Percentiles rank a stretch among this genome's conserved stretches.
These are phyloP conservation scores for Verticillium longisporum DNA, from an alignment of 2,329 filamentous ascomycete species.

Conservation along the genomic window DNA sequence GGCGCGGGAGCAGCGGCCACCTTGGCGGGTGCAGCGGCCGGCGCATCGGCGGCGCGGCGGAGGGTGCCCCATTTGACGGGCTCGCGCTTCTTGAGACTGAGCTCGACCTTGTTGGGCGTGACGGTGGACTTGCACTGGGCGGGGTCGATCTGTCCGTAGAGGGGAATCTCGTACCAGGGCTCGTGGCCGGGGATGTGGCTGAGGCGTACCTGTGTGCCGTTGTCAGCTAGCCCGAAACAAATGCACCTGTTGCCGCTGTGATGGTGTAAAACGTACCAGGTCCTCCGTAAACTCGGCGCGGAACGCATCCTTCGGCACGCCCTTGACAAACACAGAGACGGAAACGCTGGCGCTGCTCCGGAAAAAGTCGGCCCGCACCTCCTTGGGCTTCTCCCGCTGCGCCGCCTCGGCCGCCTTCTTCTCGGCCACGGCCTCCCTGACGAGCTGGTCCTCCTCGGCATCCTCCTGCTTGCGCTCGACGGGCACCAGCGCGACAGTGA, in stretches of 20 bases:
- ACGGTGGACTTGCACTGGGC: slow-evolving; percentile 55
- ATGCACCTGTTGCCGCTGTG: background rate
- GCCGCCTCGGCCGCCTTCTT: slow-evolving; percentile 1
- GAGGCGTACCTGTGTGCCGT: slow-evolving; percentile 6
- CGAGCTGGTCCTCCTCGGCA: slow-evolving; percentile 18
- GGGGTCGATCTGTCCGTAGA: slow-evolving; percentile 60
- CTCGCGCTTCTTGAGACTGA: slow-evolving; percentile 61
- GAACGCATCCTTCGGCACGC: slow-evolving; percentile 31
- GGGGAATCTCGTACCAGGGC: slow-evolving; percentile 16
- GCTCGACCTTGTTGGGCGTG: slow-evolving; percentile 73
- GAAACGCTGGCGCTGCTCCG: slow-evolving; percentile 26
- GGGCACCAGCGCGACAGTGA: slow-evolving; percentile 23
- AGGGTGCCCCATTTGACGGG: slow-evolving; percentile 60
- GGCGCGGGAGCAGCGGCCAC: background rate
- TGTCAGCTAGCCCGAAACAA: background rate
- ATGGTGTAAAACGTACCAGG: slow-evolving; percentile 8
- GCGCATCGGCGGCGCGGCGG: slow-evolving; percentile 1
- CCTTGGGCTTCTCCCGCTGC: slow-evolving; percentile 17
- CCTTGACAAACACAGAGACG: slow-evolving; percentile 36
- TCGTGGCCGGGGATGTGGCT: slow-evolving; percentile 11
- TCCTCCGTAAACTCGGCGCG: slow-evolving; percentile 24
- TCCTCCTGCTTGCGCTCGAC: slow-evolving; percentile 16
- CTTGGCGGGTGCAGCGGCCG: background rate
- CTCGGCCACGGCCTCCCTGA: slow-evolving; percentile 7
- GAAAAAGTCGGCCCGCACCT: slow-evolving; percentile 23